phyloP scores from a whole-genome alignment of 208 protist species.

The Trypanosoma mega region DNA sequence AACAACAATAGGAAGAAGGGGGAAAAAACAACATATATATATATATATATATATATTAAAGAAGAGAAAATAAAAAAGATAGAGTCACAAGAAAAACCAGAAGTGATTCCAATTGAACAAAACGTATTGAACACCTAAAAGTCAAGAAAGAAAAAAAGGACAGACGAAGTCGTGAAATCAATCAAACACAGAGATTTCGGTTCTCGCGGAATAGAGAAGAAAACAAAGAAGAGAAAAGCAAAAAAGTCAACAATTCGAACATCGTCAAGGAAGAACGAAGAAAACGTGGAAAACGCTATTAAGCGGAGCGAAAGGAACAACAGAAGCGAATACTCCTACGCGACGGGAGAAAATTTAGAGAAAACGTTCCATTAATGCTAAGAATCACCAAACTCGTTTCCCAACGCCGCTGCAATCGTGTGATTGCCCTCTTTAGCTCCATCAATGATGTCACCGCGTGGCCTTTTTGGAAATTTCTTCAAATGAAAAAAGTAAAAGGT shows the following conservation, averaged over 20 bases:
- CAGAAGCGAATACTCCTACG: background rate
- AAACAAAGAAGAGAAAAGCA: conserved; percentile 1
- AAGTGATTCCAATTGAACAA: no score
- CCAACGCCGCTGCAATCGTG: conserved; percentile 35
- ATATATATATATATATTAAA: no score
- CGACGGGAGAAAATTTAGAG: no score
- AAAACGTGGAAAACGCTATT: background rate
- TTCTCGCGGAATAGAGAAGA: no score
- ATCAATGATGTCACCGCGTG: conserved; percentile 87
- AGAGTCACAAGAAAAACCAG: no score
- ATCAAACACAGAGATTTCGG: no score
- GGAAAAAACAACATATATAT: conserved; percentile 1
- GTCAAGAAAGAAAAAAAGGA: no score
- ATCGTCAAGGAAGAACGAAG: background rate
- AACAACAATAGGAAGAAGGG: background rate
- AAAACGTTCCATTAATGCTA: no score
- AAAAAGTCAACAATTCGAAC: conserved; percentile 2
- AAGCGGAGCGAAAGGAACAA: conserved; percentile 1
- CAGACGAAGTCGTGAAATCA: no score
- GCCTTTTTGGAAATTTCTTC: conserved; percentile 89
- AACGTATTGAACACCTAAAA: no score
- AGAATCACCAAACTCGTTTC: conserved; percentile 24
- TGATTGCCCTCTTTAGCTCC: conserved; percentile 74
- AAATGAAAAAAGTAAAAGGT: conserved; percentile 80
- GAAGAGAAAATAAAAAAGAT: conserved; percentile 18